Conservation (phyloP, 2,329 filamentous ascomycete genomes). For the Aureobasidium subglaciale region DNA sequence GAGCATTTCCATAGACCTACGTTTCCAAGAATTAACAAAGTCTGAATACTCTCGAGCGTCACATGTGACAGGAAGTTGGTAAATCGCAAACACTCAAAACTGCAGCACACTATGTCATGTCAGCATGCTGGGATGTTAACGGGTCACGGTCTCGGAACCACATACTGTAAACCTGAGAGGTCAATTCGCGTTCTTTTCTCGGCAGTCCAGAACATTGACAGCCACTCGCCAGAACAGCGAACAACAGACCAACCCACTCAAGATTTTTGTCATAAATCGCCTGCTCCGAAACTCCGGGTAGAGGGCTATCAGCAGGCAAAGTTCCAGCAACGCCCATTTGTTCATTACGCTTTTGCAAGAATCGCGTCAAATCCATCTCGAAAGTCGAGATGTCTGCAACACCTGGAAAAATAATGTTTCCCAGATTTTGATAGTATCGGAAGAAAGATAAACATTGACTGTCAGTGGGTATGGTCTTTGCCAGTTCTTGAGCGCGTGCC, state of each 20-base stretch:
- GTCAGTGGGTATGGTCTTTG: slow-evolving; percentile 52
- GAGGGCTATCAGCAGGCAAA: slow-evolving; percentile 24
- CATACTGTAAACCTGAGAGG: slow-evolving; percentile 56
- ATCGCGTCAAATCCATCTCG: slow-evolving; percentile 46
- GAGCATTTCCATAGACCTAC: slow-evolving; percentile 25
- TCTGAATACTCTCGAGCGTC: slow-evolving; percentile 55
- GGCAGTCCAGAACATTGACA: slow-evolving; percentile 53
- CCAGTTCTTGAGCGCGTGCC: slow-evolving; percentile 51
- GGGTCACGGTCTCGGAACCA: neutral
- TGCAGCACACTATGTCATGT: slow-evolving; percentile 49
- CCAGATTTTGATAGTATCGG: slow-evolving; percentile 50
- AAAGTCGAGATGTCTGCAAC: slow-evolving; percentile 50
- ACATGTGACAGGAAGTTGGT: slow-evolving; percentile 58
- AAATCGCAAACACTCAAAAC: slow-evolving; percentile 57
- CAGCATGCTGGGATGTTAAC: slow-evolving; percentile 19
- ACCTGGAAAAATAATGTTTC: slow-evolving; percentile 55
- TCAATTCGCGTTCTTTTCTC: slow-evolving; percentile 54
- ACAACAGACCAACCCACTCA: slow-evolving; percentile 53
- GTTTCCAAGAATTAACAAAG: slow-evolving; percentile 55
- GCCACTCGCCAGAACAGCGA: slow-evolving; percentile 56
- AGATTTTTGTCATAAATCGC: slow-evolving; percentile 51
- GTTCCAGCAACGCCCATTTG: slow-evolving; percentile 24
- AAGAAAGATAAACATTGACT: slow-evolving; percentile 53
- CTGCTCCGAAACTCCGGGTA: slow-evolving; percentile 43
- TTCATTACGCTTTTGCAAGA: slow-evolving; percentile 46